These are phyloP conservation scores for Bretschneidera sinensis DNA, from an alignment of 345 rosid species.

Conservation along the genomic window DNA sequence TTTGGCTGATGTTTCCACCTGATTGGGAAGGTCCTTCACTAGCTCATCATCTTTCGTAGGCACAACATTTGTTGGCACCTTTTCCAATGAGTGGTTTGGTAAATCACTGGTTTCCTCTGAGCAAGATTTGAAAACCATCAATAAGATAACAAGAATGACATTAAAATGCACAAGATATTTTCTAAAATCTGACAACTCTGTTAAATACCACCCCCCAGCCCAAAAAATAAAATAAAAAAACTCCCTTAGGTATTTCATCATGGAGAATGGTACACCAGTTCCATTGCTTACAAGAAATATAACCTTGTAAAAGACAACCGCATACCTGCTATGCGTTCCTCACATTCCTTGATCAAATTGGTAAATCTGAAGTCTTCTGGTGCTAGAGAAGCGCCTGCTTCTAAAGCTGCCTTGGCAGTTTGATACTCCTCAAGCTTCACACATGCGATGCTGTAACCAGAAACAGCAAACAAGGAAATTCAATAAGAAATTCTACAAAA, in stretches of 20 bases:
- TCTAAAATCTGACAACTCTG: not conserved
- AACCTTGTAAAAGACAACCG: not conserved
- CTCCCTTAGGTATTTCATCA: not conserved
- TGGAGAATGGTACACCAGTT: not conserved
- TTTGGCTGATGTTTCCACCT: slow-evolving; percentile 28
- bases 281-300: not conserved
- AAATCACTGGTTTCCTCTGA: slow-evolving; percentile 37
- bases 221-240: too few relatives aligned
- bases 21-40: slow-evolving; percentile 1
- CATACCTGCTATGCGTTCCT: slow-evolving; percentile 52
- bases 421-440: slow-evolving; percentile 85
- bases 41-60: slow-evolving; percentile 17
- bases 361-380: slow-evolving; percentile 58
- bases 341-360: slow-evolving; percentile 68
- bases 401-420: slow-evolving; percentile 78
- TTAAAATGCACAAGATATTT: not conserved
- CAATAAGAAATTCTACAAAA: not conserved
- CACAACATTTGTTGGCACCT: slow-evolving; percentile 10
- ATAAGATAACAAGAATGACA: too few relatives aligned
- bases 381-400: slow-evolving; percentile 55
- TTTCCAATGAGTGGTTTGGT: slow-evolving; percentile 14
- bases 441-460: slow-evolving; percentile 61
- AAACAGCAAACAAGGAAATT: slow-evolving; percentile 8
- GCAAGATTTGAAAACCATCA: slow-evolving; percentile 7
- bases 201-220: not conserved